These are phyloP conservation scores for Metschnikowia shivogae DNA, from an alignment of 805 yeast genomes.

Conservation along the genomic window DNA sequence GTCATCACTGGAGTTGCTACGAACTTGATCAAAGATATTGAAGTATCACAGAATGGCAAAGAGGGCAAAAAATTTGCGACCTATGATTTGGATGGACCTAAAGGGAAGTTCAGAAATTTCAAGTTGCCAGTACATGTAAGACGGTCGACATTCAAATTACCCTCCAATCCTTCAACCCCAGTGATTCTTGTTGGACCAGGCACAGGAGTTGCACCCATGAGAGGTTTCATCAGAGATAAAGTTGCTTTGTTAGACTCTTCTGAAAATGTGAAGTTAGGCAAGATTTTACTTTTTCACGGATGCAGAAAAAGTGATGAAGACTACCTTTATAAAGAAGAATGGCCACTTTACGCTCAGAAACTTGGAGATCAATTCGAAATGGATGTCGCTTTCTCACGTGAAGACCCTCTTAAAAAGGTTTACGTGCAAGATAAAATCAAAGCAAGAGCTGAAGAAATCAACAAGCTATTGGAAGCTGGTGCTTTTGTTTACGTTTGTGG, in stretches of 20 bases:
- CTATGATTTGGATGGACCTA: constrained; percentile 84
- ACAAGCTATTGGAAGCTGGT: constrained; percentile 55
- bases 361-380: constrained; percentile 65
- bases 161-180: constrained; percentile 78
- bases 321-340: constrained; percentile 82
- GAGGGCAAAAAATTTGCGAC: constrained; percentile 43
- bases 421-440: constrained; percentile 81
- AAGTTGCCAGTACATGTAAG: constrained; percentile 89
- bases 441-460: constrained; percentile 51
- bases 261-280: constrained; percentile 48
- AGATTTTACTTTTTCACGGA: constrained; percentile 77
- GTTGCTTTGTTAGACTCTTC: constrained; percentile 43
- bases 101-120: constrained; percentile 46
- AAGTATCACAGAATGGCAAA: constrained; percentile 48
- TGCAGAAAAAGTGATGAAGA: constrained; percentile 79
- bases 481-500: constrained; percentile 96
- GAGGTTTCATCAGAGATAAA: constrained; percentile 91
- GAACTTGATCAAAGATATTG: constrained; percentile 73
- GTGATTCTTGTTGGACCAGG: constrained; percentile 96
- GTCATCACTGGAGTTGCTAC: constrained; percentile 85
- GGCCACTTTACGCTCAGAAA: constrained; percentile 67
- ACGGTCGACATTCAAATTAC: constrained; percentile 91
- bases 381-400: constrained; percentile 85
- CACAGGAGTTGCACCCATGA: constrained; percentile 97
- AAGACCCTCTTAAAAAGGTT: constrained; percentile 47